Evolutionary conservation across 2,329 filamentous ascomycete genomes (phyloP), one percentile per base, ranked within the genome.

Genomic region (Fusarium pseudograminearum): DNA sequence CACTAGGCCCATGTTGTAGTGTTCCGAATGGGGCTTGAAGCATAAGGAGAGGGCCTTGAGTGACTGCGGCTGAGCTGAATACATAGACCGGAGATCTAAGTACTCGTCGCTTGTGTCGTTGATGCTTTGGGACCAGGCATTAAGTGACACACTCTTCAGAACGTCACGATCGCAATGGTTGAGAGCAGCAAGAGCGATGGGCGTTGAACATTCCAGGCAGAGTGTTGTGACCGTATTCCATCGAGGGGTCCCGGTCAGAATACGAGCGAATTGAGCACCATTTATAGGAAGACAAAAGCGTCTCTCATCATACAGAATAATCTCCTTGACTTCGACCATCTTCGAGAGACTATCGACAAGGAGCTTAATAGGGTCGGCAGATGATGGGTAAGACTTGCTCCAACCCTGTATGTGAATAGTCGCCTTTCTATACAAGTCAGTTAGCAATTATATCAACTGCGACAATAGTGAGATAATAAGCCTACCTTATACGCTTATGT

Each of bases 161-260:
- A 38, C 18, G 10, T 1, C 14, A 18, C 18, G 36, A 38, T 38
- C 5, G 18, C 36, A 38, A 20, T 38, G 36, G 36, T 38, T 38
- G 36, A 20, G 36, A n/a, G 10, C n/a, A 0, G n/a, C 36, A 38
- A n/a, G 0, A n/a, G n/a, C 26, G 7, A 46, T 46, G 3, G 0
- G 2, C 3, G 26, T 3, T 4, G 8, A 3, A 4, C 44, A 46
- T 7, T 46, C 12, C 44, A 46, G 18, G 5, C 2, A 3, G 26
- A 46, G 4, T 5, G 5, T 15, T 2, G 2, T 30, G 8, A 16
- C 1, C 5, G 7, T 38, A 4, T 38, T 3, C 26, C 44, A 46
- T 11, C 5, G 26, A 15, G 10, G 18, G 44, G 44, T n/a, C n/a
- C 2, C 26, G 14, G 26, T 18, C 26, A 46, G 9, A 7, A 26